Conservation (phyloP, 305 asterid genomes). For the Solanum hybrid region DNA sequence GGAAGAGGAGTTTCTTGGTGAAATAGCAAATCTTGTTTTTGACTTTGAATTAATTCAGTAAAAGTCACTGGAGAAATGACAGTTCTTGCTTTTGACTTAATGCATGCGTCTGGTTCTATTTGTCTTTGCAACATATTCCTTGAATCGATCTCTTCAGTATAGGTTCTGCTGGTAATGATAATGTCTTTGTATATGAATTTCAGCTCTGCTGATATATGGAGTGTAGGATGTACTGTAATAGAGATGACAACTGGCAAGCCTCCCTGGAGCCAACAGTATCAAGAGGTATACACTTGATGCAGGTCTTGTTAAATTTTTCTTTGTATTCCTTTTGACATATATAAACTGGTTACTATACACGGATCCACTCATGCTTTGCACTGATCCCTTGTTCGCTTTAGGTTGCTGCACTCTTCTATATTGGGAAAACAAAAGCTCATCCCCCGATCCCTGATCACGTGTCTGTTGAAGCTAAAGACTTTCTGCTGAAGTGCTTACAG, state of each 20-base stretch:
- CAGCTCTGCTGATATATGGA: conserved; percentile 99
- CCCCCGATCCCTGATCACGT: conserved; percentile 99
- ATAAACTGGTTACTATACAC: background rate
- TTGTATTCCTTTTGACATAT: background rate
- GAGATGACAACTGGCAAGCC: conserved; percentile 99
- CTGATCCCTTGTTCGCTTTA: conserved; percentile 16
- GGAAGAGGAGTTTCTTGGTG: background rate
- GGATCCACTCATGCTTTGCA: background rate
- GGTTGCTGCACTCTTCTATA: conserved; percentile 96
- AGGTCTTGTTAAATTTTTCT: conserved; percentile 1
- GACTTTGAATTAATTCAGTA: background rate
- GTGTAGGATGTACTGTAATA: conserved; percentile 96
- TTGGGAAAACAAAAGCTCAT: conserved; percentile 96
- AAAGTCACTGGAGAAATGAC: background rate
- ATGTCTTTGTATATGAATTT: background rate
- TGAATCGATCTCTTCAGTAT: background rate
- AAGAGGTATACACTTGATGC: conserved; percentile 46
- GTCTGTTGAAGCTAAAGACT: conserved; percentile 81
- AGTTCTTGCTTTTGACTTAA: background rate
- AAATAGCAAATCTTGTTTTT: background rate
- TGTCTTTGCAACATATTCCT: background rate
- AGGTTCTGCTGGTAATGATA: conserved; percentile 1
- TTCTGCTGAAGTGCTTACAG: conserved; percentile 79
- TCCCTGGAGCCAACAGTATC: conserved; percentile 99
- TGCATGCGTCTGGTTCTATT: background rate